Evolutionary conservation across 129 eudicot genomes (phyloP), one percentile per base, ranked within the genome.

Genomic region (Flaveria ramosissima): DNA sequence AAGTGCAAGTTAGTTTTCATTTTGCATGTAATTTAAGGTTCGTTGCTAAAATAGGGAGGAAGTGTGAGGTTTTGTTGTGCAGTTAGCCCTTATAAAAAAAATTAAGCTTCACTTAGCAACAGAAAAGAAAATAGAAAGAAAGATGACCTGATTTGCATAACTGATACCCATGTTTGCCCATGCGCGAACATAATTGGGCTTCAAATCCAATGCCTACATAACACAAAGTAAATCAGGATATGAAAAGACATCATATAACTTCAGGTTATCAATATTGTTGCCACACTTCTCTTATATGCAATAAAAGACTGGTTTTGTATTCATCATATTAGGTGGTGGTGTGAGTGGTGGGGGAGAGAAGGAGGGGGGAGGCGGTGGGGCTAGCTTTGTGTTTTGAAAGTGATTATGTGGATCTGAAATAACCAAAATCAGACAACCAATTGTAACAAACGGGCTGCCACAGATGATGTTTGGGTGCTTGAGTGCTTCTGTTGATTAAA

Each of bases 141-240:
- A 64, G 23, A 72, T 41, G 51, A 91, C 97, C 96, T 93, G 98
- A 80, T 93, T 93, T 70, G 98, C 97, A 43, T 91, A 91, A 78
- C 98, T 93, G 77, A 93, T 93, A 63, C 98, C 98, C 97, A 93
- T 93, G 86, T 93, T 93, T 48, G 98, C 98, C 98, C 98, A 93
- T 42, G 98, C 98, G 48, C 98, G 98, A 24, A 93, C 98, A 63
- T 93, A 91, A 74, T 93, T 93, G 19, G 98, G 98, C 89, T 93
- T 93, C 61, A 93, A 76, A 89, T 91, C 96, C 63, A 93, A 86
- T 39, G 98, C 98, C 98, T 93, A 84, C 71, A 72, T 16, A 81
- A 80, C 27, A 46, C 73, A 63, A 12, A 55, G 57, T 21, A 57
- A 45, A 67, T n/a, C 14, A 53, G 51, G 15, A 45, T 24, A 60